Base-by-base conservation (phyloP, 371 early-diverging fungal species). In the Mortierella sp. region DNA sequence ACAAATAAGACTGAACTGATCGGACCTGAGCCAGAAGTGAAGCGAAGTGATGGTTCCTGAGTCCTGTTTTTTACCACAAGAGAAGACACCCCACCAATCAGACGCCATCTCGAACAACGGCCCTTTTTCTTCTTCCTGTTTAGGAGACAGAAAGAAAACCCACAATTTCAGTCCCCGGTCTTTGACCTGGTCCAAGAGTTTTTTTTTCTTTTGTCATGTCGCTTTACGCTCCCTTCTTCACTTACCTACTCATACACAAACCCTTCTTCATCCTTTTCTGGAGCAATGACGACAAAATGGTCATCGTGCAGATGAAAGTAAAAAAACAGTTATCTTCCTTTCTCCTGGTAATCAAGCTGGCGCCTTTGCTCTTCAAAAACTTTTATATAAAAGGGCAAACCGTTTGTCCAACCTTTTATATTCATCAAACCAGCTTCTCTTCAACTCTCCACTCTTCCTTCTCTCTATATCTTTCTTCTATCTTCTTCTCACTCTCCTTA, bases 91-190 rank as follows among this genome's bases (percentile, higher is more conserved):
- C 14, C 16, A 13, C 63, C 34, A 63, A 63, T 63, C 34, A 63
- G 9, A 63, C 34, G 7, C 7, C 63, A 14, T 31, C 16, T 60
- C 6, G 28, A 11, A 9, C n/a, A 26, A n/a, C 57, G 11, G 31
- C 31, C 60, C 31, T 13, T 14, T 57, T 13, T 57, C 14, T 34
- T 8, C 16, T 14, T 31, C 34, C 8, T 26, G 14, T 26, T 4
- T 60, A 60, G 31, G 16, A 48, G 14, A 48, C 48, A 48, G 13
- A 14, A 60, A 31, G n/a, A n/a, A 1, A 38, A 34, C 63, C 19
- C 58, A 58, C 16, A 60, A 50, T 63, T 63, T 63, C 63, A 63
- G 7, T 31, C 63, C 63, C 63, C 63, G 63, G 34, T 34, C 63
- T 63, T 16, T 11, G 6, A 63, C 63, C 9, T 63, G 34, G 63